Base-by-base conservation (phyloP, 768 basidiomycete genomes). In the Kwoniella sp. region DNA sequence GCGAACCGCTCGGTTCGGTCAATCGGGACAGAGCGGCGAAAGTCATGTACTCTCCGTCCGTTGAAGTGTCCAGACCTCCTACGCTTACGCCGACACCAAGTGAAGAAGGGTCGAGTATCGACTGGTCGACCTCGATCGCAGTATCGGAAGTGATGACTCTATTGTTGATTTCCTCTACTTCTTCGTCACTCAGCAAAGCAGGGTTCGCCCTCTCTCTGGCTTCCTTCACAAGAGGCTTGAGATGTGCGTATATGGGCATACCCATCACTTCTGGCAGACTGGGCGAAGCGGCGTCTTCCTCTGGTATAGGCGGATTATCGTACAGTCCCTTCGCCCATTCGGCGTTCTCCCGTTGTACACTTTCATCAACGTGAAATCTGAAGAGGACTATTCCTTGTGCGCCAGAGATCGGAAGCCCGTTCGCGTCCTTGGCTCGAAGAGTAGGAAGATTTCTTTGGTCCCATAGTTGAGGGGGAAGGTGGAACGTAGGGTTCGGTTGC, bases 341-440 rank as follows among this genome's bases (percentile, higher is more conserved):
- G 25, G 76, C 71, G 52, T 72, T 54, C 15, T 66, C 63, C 15
- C 22, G 28, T 30, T 72, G 69, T 7, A 78, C 69, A 17, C 56
- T 31, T 22, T 72, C 72, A 53, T 75, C 69, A 30, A 75, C 76
- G 54, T 78, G 76, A 59, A 75, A 78, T 56, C 59, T 69, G 74
- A 74, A 78, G 7, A 78, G 59, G 45, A 78, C 58, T 28, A 75
- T 68, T 4, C 76, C 76, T 26, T 37, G 57, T 20, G 66, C 50
- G 13, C 68, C 71, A 38, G 66, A 45, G 8, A 72, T 58, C 2
- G 76, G 76, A 4, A 78, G 63, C 3, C 76, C 76, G 20, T 30
- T 26, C 12, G 56, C 30, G 38, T 74, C 76, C 57, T 74, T 75
- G 1, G 69, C 69, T 22, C 74, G 64, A 4, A 78, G 57, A 9